A percentile compares a stretch with the other conserved stretches of the same genome.
Conservation (phyloP, 2,329 filamentous ascomycete genomes). For the Chlorencoelia australis region DNA sequence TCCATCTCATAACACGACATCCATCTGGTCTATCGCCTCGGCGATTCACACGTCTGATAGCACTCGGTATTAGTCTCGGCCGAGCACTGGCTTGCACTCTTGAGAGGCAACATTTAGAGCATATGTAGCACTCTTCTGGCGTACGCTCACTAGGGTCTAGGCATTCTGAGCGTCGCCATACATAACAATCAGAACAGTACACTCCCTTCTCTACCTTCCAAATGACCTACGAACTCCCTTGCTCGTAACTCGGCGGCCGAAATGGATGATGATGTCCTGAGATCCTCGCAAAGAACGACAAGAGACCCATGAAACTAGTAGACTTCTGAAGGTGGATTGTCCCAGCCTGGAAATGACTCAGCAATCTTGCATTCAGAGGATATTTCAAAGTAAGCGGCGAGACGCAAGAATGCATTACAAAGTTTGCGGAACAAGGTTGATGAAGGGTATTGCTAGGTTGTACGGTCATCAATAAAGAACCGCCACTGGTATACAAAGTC, state of each 20-base stretch:
- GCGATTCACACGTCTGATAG: slow-evolving; percentile 3
- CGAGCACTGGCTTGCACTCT: slow-evolving; percentile 4
- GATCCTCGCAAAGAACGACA: slow-evolving; percentile 7
- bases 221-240: slow-evolving; percentile 3
- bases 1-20: slow-evolving; percentile 6
- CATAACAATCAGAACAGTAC: slow-evolving; percentile 7
- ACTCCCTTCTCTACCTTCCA: background rate
- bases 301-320: slow-evolving; percentile 10
- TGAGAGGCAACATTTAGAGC: slow-evolving; percentile 6
- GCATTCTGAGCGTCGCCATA: slow-evolving; percentile 7
- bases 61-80: slow-evolving; percentile 5
- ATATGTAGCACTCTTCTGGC: slow-evolving; percentile 6
- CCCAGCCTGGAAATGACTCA: slow-evolving; percentile 1
- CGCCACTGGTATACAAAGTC: slow-evolving; percentile 8
- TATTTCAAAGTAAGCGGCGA: slow-evolving; percentile 8
- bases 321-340: slow-evolving; percentile 7
- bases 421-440: slow-evolving; percentile 6
- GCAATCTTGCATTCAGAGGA: slow-evolving; percentile 9
- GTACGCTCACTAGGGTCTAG: slow-evolving; percentile 2
- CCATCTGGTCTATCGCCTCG: slow-evolving; percentile 6
- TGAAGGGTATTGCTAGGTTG: slow-evolving; percentile 5
- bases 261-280: slow-evolving; percentile 7
- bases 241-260: slow-evolving; percentile 5
- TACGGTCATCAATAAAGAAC: slow-evolving; percentile 6
- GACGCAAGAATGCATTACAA: slow-evolving; percentile 6